Evolutionary conservation across 23 red algal genomes (phyloP).

Genomic region (Gracilariopsis chorda): DNA sequence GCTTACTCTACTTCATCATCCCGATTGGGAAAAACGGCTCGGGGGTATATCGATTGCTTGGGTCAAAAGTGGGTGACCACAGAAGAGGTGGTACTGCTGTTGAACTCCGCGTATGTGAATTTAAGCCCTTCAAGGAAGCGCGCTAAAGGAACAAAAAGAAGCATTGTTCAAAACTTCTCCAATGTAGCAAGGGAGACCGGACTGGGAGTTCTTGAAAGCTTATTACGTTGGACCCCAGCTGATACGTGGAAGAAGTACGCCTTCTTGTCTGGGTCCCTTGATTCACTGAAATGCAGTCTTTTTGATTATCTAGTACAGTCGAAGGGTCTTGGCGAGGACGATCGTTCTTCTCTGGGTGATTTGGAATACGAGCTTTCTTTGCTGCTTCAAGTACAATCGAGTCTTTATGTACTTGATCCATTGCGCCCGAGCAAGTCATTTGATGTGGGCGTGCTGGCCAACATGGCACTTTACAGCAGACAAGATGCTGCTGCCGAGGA

Average conservation of each 20-base stretch:
- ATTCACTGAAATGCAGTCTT: background rate
- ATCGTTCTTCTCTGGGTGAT: background rate
- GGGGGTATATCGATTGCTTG: background rate
- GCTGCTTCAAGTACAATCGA: background rate
- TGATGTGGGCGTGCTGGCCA: background rate
- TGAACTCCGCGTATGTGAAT: background rate
- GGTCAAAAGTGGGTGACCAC: background rate
- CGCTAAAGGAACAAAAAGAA: background rate
- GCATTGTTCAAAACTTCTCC: background rate
- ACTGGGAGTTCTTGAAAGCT: background rate
- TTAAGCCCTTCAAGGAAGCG: background rate
- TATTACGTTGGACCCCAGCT: background rate
- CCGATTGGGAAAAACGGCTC: background rate
- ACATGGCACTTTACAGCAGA: background rate
- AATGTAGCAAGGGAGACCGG: background rate
- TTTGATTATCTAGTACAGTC: background rate
- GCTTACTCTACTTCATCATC: background rate
- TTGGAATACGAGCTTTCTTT: background rate
- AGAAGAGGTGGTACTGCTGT: background rate
- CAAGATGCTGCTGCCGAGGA: background rate
- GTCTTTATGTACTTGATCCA: background rate
- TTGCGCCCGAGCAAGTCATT: background rate
- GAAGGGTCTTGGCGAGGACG: background rate
- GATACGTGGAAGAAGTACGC: background rate
- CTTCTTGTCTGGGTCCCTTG: background rate